Evolutionary conservation across 768 basidiomycete genomes (phyloP).

Genomic region (Neoboletus brunneissimus): DNA sequence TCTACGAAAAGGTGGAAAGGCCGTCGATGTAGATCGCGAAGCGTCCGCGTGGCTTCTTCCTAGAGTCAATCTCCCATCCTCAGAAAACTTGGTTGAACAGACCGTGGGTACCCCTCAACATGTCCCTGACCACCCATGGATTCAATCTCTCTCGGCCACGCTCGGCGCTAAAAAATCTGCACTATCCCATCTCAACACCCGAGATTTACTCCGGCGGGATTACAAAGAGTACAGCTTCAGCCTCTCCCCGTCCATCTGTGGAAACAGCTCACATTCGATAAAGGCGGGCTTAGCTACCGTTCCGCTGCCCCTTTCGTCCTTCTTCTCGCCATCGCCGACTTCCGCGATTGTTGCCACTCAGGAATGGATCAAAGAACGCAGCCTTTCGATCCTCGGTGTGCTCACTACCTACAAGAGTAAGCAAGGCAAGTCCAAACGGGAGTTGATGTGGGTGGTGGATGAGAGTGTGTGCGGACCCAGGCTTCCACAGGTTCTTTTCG

Average conservation of each 20-base stretch:
- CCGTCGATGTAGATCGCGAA: slow-evolving; percentile 56
- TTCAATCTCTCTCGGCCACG: slow-evolving; percentile 51
- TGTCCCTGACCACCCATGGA: slow-evolving; percentile 38
- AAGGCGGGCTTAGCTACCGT: slow-evolving; percentile 81
- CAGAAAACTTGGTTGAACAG: background rate
- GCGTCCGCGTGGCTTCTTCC: slow-evolving; percentile 67
- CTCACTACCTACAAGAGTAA: slow-evolving; percentile 65
- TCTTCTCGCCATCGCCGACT: slow-evolving; percentile 33
- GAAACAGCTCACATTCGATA: slow-evolving; percentile 36
- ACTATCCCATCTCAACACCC: slow-evolving; percentile 61
- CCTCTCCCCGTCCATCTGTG: slow-evolving; percentile 32
- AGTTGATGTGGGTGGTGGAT: slow-evolving; percentile 65
- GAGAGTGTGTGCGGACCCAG: slow-evolving; percentile 28
- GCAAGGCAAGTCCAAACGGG: slow-evolving; percentile 59
- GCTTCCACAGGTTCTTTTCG: slow-evolving; percentile 46
- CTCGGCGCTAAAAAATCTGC: slow-evolving; percentile 55
- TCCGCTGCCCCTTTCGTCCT: slow-evolving; percentile 57
- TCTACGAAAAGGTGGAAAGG: slow-evolving; percentile 76
- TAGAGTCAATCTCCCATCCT: slow-evolving; percentile 43
- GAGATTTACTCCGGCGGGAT: slow-evolving; percentile 87
- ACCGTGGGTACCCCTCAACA: slow-evolving; percentile 14
- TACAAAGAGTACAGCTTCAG: slow-evolving; percentile 81
- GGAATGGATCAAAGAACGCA: slow-evolving; percentile 64
- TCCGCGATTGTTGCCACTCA: slow-evolving; percentile 26
- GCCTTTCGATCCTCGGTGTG: slow-evolving; percentile 69